phyloP scores from a whole-genome alignment of 2,329 filamentous ascomycete species.

The Aspergillus sojae region DNA sequence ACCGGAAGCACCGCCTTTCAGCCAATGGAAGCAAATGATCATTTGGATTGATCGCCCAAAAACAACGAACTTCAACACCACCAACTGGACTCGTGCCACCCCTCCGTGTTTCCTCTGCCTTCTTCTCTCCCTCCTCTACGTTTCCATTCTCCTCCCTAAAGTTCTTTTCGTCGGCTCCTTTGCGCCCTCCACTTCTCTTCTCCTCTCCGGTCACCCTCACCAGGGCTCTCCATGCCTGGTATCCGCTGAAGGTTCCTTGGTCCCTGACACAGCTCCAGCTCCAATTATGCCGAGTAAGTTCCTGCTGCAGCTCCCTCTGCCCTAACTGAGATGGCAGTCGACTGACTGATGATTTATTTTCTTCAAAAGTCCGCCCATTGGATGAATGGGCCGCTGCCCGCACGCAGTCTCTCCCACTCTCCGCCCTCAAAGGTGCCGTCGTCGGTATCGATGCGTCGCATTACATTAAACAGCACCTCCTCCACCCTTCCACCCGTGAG shows the following conservation, averaged over 20 bases:
- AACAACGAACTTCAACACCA: constrained; percentile 2
- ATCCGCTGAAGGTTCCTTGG: constrained; percentile 20
- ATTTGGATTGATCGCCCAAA: background rate
- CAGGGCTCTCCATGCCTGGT: constrained; percentile 33
- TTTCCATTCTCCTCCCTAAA: background rate
- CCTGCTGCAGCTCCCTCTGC: constrained; percentile 11
- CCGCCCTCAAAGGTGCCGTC: constrained; percentile 71
- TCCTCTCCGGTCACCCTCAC: constrained; percentile 11
- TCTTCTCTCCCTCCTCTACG: background rate
- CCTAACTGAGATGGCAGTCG: constrained; percentile 5
- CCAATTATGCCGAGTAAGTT: constrained; percentile 42
- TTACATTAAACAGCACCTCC: constrained; percentile 79
- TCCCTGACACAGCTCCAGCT: constrained; percentile 23
- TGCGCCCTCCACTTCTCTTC: constrained; percentile 1
- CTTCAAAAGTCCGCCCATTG: constrained; percentile 51
- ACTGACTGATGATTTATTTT: background rate
- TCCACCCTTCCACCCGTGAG: constrained; percentile 71
- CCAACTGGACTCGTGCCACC: background rate
- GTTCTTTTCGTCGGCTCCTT: constrained; percentile 1
- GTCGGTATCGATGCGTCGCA: constrained; percentile 88
- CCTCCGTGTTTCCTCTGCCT: background rate
- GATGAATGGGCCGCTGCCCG: constrained; percentile 61
- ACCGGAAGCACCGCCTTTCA: background rate
- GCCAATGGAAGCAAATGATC: background rate
- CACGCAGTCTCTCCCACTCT: constrained; percentile 62